phyloP scores from a whole-genome alignment of 2,329 filamentous ascomycete species.

The Periconia sp. region DNA sequence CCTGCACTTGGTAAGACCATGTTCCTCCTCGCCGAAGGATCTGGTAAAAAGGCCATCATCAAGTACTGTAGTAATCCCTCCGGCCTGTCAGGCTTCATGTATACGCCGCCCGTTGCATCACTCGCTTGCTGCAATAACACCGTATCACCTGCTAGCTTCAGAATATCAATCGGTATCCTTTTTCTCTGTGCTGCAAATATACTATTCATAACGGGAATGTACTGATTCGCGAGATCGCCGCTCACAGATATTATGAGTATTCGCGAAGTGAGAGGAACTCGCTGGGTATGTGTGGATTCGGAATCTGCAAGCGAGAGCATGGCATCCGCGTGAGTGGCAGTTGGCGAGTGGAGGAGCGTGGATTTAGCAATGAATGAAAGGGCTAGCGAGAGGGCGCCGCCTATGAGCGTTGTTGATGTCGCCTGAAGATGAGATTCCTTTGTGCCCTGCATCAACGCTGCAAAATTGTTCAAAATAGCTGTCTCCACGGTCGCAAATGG shows the following conservation, averaged over 20 bases:
- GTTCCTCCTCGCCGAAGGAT: slow-evolving; percentile 66
- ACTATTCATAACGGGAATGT: slow-evolving; percentile 98
- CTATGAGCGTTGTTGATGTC: slow-evolving; percentile 82
- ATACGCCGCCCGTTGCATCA: slow-evolving; percentile 73
- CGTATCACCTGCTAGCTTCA: slow-evolving; percentile 82
- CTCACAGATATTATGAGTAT: slow-evolving; percentile 92
- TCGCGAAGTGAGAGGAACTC: slow-evolving; percentile 70
- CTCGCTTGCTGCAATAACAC: slow-evolving; percentile 94
- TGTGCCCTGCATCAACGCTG: slow-evolving; percentile 73
- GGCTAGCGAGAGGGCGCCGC: slow-evolving; percentile 87
- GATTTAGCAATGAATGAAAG: slow-evolving; percentile 90
- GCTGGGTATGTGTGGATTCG: slow-evolving; percentile 43
- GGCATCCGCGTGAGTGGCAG: slow-evolving; percentile 55
- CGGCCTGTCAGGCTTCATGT: slow-evolving; percentile 61
- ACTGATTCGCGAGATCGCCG: slow-evolving; percentile 84
- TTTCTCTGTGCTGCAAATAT: slow-evolving; percentile 94
- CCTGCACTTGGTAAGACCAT: slow-evolving; percentile 82
- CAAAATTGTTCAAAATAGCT: slow-evolving; percentile 76
- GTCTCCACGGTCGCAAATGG: slow-evolving; percentile 88
- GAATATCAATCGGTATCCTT: slow-evolving; percentile 88
- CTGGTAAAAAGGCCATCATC: slow-evolving; percentile 90
- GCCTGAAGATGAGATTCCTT: slow-evolving; percentile 65
- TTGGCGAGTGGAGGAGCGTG: slow-evolving; percentile 57
- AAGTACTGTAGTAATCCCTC: slow-evolving; percentile 84
- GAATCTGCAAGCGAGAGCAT: slow-evolving; percentile 53